Percentiles rank a stretch among this genome's conserved stretches.
phyloP scores from a whole-genome alignment of 176 grass and related monocot genomes.

The Eremochloa ophiuroides region DNA sequence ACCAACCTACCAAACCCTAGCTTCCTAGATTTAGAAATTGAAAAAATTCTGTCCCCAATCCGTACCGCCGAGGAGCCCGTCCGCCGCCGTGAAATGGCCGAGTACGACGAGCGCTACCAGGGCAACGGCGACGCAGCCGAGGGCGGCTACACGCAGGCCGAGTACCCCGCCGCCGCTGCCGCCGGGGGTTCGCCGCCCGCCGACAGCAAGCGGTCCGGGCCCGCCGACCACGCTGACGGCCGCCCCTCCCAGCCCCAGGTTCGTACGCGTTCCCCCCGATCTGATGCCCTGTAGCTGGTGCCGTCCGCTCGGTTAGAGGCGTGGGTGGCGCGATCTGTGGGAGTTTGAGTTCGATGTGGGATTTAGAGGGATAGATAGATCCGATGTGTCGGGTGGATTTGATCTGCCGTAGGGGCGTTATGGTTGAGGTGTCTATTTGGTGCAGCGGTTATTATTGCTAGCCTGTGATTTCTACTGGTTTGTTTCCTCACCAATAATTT shows the following conservation, averaged over 20 bases:
- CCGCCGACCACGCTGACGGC: constrained; percentile 53
- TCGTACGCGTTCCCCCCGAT: neutral
- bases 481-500: neutral
- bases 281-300: neutral
- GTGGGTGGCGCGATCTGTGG: neutral
- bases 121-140: neutral
- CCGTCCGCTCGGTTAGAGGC: too few relatives aligned
- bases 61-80: neutral
- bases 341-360: neutral
- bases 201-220: constrained; percentile 35
- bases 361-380: neutral
- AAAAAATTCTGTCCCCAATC: neutral
- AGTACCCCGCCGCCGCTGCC: constrained; percentile 13
- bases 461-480: neutral
- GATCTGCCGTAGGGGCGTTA: neutral
- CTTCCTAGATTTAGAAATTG: neutral
- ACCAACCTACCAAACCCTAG: constrained; percentile 31
- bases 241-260: constrained; percentile 57
- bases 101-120: neutral
- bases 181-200: constrained; percentile 32
- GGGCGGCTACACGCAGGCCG: neutral
- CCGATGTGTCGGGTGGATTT: neutral
- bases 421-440: neutral
- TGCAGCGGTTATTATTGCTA: neutral
- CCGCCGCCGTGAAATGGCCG: constrained; percentile 51